Evolutionary conservation across 2,329 filamentous ascomycete species (phyloP).

Genomic region (Teratosphaeria zuluensis): DNA sequence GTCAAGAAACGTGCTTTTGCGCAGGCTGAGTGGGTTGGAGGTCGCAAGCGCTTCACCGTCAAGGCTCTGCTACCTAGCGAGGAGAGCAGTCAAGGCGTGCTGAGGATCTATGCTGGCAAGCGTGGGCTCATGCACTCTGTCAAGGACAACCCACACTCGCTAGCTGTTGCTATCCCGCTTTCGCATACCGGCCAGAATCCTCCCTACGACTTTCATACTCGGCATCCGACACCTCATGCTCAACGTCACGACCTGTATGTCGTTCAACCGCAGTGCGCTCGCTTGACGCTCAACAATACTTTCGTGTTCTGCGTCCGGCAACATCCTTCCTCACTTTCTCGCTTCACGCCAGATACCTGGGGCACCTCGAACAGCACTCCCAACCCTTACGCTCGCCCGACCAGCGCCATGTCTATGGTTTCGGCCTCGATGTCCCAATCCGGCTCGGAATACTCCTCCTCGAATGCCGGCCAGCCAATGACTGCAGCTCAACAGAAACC

Average conservation of each 20-base stretch:
- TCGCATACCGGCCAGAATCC: constrained; percentile 88
- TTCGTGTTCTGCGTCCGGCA: constrained; percentile 96
- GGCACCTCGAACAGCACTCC: constrained; percentile 35
- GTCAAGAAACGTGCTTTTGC: constrained; percentile 78
- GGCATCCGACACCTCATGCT: constrained; percentile 95
- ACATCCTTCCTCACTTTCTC: constrained; percentile 59
- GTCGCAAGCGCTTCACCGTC: constrained; percentile 82
- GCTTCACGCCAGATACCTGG: constrained; percentile 30
- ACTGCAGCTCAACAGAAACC: constrained; percentile 58
- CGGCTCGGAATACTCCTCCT: constrained; percentile 43
- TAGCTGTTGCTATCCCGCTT: constrained; percentile 83
- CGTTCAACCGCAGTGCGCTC: constrained; percentile 84
- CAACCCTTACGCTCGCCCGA: constrained; percentile 44
- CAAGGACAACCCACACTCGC: constrained; percentile 86
- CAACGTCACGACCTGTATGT: constrained; percentile 95
- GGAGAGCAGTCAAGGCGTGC: constrained; percentile 65
- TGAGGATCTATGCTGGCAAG: constrained; percentile 91
- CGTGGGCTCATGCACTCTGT: constrained; percentile 95
- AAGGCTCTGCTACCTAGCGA: constrained; percentile 88
- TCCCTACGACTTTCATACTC: constrained; percentile 81
- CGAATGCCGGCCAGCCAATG: constrained; percentile 41
- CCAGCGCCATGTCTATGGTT: constrained; percentile 52
- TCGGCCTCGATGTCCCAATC: constrained; percentile 40
- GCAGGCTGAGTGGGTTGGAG: constrained; percentile 83
- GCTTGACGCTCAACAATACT: constrained; percentile 86